phyloP scores from a whole-genome alignment of 768 basidiomycete genomes.

The Kwoniella dendrophila region DNA sequence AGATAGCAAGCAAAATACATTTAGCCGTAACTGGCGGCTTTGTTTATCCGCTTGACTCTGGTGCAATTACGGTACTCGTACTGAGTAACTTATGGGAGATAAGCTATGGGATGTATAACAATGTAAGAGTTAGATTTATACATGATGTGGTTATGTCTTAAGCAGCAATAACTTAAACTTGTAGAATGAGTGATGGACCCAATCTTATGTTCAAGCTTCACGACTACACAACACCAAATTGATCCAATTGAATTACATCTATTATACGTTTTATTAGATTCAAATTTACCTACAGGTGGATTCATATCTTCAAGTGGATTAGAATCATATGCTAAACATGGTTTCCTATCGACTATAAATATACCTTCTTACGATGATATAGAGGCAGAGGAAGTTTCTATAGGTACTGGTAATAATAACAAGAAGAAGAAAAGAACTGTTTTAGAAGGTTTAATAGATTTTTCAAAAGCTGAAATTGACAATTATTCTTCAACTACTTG shows the following conservation, averaged over 20 bases:
- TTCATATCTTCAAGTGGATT: constrained; percentile 94
- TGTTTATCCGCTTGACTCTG: too few relatives aligned
- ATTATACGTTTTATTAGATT: constrained; percentile 62
- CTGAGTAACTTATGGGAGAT: too few relatives aligned
- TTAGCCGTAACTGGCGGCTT: too few relatives aligned
- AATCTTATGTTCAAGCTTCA: too few relatives aligned
- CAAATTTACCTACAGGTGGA: constrained; percentile 93
- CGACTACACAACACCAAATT: too few relatives aligned
- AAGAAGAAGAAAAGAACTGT: constrained; percentile 5
- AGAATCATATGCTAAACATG: constrained; percentile 86
- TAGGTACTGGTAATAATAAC: background rate
- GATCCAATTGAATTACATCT: constrained; percentile 40
- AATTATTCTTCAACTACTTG: constrained; percentile 77
- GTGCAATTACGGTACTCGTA: too few relatives aligned
- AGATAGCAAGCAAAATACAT: too few relatives aligned
- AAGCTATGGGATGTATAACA: too few relatives aligned
- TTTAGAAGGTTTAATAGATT: constrained; percentile 29
- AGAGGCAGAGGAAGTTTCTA: background rate
- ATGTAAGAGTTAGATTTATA: too few relatives aligned
- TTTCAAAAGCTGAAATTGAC: constrained; percentile 52
- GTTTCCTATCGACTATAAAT: constrained; percentile 61
- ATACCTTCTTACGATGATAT: constrained; percentile 33
- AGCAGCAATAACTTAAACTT: too few relatives aligned
- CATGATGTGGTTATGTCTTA: too few relatives aligned
- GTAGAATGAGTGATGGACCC: too few relatives aligned